Conservation (phyloP, 2,329 filamentous ascomycete genomes). For the Alternaria postmessia region DNA sequence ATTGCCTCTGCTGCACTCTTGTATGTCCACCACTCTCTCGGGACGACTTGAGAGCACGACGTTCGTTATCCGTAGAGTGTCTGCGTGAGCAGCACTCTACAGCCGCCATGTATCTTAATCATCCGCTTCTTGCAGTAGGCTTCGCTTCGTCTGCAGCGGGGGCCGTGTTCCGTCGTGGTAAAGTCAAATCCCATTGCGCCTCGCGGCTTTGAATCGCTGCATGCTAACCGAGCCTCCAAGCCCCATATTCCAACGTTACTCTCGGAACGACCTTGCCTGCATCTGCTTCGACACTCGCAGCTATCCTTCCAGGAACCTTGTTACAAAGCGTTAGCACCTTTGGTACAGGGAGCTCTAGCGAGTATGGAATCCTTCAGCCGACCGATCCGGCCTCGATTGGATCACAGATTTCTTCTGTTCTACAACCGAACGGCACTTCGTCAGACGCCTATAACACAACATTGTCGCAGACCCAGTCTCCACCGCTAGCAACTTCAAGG, state of each 20-base stretch:
- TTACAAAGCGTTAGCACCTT: slow-evolving; percentile 6
- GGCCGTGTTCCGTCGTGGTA: slow-evolving; percentile 36
- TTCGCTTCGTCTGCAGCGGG: slow-evolving; percentile 26
- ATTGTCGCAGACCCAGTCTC: not conserved
- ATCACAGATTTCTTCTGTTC: slow-evolving; percentile 5
- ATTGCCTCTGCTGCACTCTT: slow-evolving; percentile 29
- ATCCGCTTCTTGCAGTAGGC: slow-evolving; percentile 23
- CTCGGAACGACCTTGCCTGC: slow-evolving; percentile 20
- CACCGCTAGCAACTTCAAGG: slow-evolving; percentile 3
- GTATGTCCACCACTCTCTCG: slow-evolving; percentile 21
- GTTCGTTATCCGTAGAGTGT: slow-evolving; percentile 33
- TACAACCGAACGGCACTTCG: slow-evolving; percentile 4
- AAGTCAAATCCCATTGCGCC: slow-evolving; percentile 23
- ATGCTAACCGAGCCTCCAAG: slow-evolving; percentile 42
- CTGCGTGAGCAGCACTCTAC: slow-evolving; percentile 28
- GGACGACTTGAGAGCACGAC: slow-evolving; percentile 25
- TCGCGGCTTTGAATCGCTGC: slow-evolving; percentile 31
- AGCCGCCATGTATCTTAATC: slow-evolving; percentile 25
- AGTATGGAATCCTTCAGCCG: slow-evolving; percentile 19
- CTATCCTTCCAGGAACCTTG: slow-evolving; percentile 1
- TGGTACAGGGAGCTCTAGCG: slow-evolving; percentile 9
- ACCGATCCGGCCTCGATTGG: slow-evolving; percentile 13
- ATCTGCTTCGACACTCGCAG: slow-evolving; percentile 13
- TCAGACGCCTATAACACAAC: slow-evolving; percentile 3
- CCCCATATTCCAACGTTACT: slow-evolving; percentile 40